A percentile compares a stretch with the other conserved stretches of the same genome.
phyloP scores from a whole-genome alignment of 331 rosid species.

The Arachis monticola region DNA sequence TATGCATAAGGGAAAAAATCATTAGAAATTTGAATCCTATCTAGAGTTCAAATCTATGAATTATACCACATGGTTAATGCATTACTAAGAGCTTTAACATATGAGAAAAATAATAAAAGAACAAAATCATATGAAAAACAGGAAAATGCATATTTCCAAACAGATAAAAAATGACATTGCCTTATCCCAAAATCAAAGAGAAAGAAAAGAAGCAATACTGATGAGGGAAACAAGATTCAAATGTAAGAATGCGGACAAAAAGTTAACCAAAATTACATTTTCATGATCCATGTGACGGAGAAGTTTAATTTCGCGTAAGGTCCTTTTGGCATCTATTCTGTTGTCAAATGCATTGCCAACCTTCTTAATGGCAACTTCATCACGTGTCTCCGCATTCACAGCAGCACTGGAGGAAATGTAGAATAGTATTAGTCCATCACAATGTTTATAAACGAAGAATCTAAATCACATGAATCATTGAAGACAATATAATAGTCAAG shows the following conservation, averaged over 20 bases:
- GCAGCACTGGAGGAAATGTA: slow-evolving; percentile 85
- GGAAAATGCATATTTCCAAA: slow-evolving; percentile 3
- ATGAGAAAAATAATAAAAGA: slow-evolving; percentile 18
- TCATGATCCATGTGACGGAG: slow-evolving; percentile 95
- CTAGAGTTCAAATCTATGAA: not conserved
- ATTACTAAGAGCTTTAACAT: not conserved
- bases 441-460: slow-evolving; percentile 46
- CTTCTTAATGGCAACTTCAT: slow-evolving; percentile 99
- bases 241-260: slow-evolving; percentile 30
- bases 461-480: slow-evolving; percentile 42
- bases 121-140: slow-evolving; percentile 11
- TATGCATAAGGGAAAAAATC: not conserved
- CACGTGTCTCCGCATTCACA: slow-evolving; percentile 77
- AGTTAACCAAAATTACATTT: slow-evolving; percentile 63
- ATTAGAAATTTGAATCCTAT: not conserved
- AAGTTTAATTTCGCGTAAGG: slow-evolving; percentile 94
- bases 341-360: slow-evolving; percentile 99
- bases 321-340: slow-evolving; percentile 95
- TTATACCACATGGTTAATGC: not conserved
- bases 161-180: slow-evolving; percentile 6
- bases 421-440: slow-evolving; percentile 42
- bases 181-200: not conserved
- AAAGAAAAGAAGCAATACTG: not conserved
- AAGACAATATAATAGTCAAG: slow-evolving; percentile 19
- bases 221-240: slow-evolving; percentile 12